Evolutionary conservation across 768 basidiomycete genomes (phyloP), one percentile per base, ranked within the genome.

Genomic region (Auricularia auricula-judae): DNA sequence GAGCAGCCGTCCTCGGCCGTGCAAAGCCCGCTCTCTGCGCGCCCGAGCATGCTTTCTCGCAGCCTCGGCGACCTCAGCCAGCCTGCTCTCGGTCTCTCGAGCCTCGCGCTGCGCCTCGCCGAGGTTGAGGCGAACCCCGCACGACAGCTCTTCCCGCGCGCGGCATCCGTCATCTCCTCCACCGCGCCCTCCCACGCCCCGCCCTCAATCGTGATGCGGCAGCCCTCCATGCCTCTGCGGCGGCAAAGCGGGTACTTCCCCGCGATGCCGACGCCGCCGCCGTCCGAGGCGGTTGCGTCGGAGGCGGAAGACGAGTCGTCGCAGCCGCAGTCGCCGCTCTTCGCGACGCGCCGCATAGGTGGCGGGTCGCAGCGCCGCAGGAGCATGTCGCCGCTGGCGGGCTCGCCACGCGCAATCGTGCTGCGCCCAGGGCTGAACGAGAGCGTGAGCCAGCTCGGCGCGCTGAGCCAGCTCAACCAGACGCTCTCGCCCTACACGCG

Each of bases 401-500:
- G 81, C 35, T 72, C 75, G 47, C 77, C 80, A 53, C 81, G 83
- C 23, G 82, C 83, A 66, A 86, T 88, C 68, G 73, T 85, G 18
- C 81, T 91, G 61, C 83, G 84, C 14, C 87, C 88, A 0, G 72
- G 82, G n/a, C 77, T 85, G 12, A 88, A 86, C 75, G 86, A 87
- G 67, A 86, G 87, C 4, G 80, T 96, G 23, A 91, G 89, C 64
- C 91, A 96, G 67, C 78, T 98, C 10, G 88, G 91, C 18, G 91
- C 89, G 3, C 84, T 99, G 58, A 87, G 85, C 21, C 82, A 87
- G 68, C 93, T 93, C 1, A 93, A 97, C 70, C 96, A 97, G 71
- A 99, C 96, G 0, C 78, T 99, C 3, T 93, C 90, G 0, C 96
- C 95, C 0, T 98, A 96, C 74, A 97, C 95, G 4, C 85, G 93